Evolutionary conservation across 768 basidiomycete genomes (phyloP).

Genomic region (Nidularia sp.): DNA sequence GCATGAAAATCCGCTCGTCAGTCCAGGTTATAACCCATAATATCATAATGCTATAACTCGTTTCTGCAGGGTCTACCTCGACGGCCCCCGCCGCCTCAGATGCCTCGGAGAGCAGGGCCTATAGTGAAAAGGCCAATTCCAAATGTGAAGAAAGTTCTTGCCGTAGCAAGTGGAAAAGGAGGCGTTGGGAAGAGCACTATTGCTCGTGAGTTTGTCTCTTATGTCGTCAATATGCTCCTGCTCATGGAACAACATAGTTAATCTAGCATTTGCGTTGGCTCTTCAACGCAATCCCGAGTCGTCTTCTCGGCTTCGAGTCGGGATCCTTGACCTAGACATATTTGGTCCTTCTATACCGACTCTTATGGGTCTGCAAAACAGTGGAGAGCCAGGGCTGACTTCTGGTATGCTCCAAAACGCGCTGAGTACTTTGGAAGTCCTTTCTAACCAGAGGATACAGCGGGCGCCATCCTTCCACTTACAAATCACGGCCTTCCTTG

Average conservation of each 20-base stretch:
- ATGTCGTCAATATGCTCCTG: not conserved
- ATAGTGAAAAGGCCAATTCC: slow-evolving; percentile 55
- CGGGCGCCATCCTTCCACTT: slow-evolving; percentile 75
- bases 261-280: slow-evolving; percentile 75
- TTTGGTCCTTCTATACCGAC: slow-evolving; percentile 95
- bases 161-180: slow-evolving; percentile 91
- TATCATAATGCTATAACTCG: not conserved
- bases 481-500: slow-evolving; percentile 86
- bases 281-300: slow-evolving; percentile 30
- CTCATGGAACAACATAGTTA: slow-evolving; percentile 41
- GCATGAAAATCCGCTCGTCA: slow-evolving; percentile 60
- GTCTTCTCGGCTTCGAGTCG: slow-evolving; percentile 56
- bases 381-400: slow-evolving; percentile 77
- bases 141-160: slow-evolving; percentile 76
- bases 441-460: slow-evolving; percentile 27
- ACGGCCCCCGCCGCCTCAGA: slow-evolving; percentile 41
- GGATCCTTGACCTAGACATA: slow-evolving; percentile 90
- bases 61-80: slow-evolving; percentile 24
- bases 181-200: slow-evolving; percentile 96
- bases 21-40: slow-evolving; percentile 2
- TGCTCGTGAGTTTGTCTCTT: slow-evolving; percentile 52
- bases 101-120: slow-evolving; percentile 54
- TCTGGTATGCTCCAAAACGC: slow-evolving; percentile 36
- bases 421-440: too few species aligned
- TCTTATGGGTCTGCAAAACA: slow-evolving; percentile 81